Percentiles rank a stretch among this genome's conserved stretches.
Evolutionary conservation across 768 basidiomycete species (phyloP).

Genomic region (Auricularia heimuer): DNA sequence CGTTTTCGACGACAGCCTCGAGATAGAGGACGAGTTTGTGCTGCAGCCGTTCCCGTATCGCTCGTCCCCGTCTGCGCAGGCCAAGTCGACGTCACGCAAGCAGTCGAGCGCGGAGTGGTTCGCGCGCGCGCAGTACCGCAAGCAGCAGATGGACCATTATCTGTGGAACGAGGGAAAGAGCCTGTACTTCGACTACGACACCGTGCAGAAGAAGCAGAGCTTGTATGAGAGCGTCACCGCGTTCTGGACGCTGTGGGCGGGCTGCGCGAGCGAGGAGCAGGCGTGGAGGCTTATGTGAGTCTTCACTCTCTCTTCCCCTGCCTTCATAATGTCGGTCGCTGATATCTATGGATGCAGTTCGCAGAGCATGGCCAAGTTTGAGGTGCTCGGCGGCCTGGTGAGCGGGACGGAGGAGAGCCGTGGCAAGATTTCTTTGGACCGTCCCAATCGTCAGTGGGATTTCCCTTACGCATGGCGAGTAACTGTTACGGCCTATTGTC

Average conservation of each 20-base stretch:
- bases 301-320: constrained; percentile 23
- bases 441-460: constrained; percentile 98
- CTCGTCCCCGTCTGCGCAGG: constrained; percentile 57
- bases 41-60: constrained; percentile 87
- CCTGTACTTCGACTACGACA: constrained; percentile 96
- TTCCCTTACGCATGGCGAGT: constrained; percentile 63
- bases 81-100: constrained; percentile 45
- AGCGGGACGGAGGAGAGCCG: constrained; percentile 95
- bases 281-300: constrained; percentile 80
- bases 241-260: constrained; percentile 96
- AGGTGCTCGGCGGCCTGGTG: constrained; percentile 89
- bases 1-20: constrained; percentile 86
- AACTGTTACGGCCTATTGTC: constrained; percentile 4
- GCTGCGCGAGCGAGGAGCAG: constrained; percentile 93
- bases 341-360: constrained; percentile 36
- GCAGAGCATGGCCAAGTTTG: constrained; percentile 86
- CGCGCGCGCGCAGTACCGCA: constrained; percentile 73
- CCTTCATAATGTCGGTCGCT: constrained; percentile 3
- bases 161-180: constrained; percentile 95
- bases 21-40: constrained; percentile 85
- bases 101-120: constrained; percentile 92
- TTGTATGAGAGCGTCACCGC: constrained; percentile 95
- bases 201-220: constrained; percentile 80
- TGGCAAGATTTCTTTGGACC: constrained; percentile 88
- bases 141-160: constrained; percentile 80